Evolutionary conservation across 163 green algal species (phyloP).

Genomic region (Scenedesmus sp.): DNA sequence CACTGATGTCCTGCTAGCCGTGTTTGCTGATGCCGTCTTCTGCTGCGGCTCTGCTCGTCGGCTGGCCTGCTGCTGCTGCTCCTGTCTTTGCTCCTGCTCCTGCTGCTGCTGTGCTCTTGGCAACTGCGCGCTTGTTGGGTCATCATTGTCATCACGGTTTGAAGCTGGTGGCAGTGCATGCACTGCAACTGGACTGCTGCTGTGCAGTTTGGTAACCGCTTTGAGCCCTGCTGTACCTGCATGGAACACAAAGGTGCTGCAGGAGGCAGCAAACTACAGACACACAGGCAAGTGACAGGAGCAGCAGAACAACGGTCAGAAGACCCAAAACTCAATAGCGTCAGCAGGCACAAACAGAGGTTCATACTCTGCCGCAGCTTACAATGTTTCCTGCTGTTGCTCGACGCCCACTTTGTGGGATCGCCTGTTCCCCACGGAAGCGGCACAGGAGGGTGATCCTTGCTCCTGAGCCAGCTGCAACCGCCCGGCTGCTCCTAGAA

Average conservation of each 20-base stretch:
- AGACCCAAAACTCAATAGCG: not conserved
- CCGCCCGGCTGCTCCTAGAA: not conserved
- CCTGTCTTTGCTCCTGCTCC: no score
- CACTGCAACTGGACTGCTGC: not conserved
- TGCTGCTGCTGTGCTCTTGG: constrained; percentile 15
- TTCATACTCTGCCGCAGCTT: not conserved
- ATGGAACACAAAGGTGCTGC: not conserved
- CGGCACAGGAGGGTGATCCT: not conserved
- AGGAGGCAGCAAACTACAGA: not conserved
- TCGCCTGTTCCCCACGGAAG: not conserved
- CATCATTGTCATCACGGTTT: not conserved
- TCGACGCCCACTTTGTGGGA: not conserved
- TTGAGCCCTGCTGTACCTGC: not conserved
- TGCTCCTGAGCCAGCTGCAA: not conserved
- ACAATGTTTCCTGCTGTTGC: not conserved
- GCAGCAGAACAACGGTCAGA: not conserved
- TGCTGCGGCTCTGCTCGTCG: constrained; percentile 13
- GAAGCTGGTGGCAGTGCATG: not conserved
- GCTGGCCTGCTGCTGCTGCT: not conserved
- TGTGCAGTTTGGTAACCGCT: not conserved
- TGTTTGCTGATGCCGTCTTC: not conserved
- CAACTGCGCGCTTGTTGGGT: not conserved
- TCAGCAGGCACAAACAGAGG: not conserved
- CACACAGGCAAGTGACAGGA: not conserved
- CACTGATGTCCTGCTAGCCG: not conserved